Evolutionary conservation across 495 filamentous ascomycete genomes (phyloP), one percentile per base, ranked within the genome.

Genomic region (Penicillium macrosclerotiorum): DNA sequence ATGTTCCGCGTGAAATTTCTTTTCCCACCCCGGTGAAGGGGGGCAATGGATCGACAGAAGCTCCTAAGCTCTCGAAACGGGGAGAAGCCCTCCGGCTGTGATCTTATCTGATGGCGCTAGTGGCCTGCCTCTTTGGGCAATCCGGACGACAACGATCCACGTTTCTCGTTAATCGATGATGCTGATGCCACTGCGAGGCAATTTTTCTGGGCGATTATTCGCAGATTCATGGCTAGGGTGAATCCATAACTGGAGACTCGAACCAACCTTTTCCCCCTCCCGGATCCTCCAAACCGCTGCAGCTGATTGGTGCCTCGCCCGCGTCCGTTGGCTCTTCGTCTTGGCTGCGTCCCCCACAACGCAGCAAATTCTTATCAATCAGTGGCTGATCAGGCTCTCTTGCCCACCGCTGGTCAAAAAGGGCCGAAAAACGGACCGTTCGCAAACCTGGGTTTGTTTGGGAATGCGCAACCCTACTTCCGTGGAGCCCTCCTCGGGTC

Each of bases 51-150:
- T 62, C 52, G 49, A 43, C 59, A 31, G 50, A 38, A 40, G 22
- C 25, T 18, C 18, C 12, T 9, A 16, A 37, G 45, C 36, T 33
- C 43, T 47, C 34, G 16, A 42, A 13, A n/a, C n/a, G n/a, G n/a
- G n/a, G n/a, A n/a, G 38, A 49, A 45, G 50, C 37, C 47, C 40
- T 58, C 54, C 50, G 49, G 37, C 39, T 35, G 27, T 54, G 54
- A 62, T 62, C 59, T 63, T 63, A 63, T 63, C 59, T 51, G 59
- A 63, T 63, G 42, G 57, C 53, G 50, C 59, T 59, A 59, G 44
- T 22, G 37, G 11, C 26, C 33, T 41, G 24, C 43, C 31, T 24
- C 4, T 40, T 53, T 31, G 26, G 49, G 48, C 49, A 52, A 46
- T 42, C 37, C 33, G 46, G 29, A 18, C 39, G 40, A 48, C 13